Evolutionary conservation across 176 grass and related monocot species (phyloP).

Genomic region (Triticum dicoccoides): DNA sequence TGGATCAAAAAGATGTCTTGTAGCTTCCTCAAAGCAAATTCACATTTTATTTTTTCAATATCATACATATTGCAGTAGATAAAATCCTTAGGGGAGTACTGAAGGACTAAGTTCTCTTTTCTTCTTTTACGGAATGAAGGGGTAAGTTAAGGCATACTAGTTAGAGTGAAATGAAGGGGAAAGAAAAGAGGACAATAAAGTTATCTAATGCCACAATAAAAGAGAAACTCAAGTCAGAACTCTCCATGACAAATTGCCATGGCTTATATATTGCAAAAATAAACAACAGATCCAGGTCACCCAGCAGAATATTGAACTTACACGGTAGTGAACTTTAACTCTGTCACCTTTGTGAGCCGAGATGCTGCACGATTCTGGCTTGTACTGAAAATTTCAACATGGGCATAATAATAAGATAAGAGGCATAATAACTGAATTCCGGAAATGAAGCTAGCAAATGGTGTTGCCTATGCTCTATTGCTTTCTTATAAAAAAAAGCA

Average conservation of each 20-base stretch:
- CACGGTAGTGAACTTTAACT: constrained; percentile 98
- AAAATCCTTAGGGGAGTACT: neutral
- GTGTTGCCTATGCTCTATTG: neutral
- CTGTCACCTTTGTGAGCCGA: constrained; percentile 95
- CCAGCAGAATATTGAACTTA: constrained; percentile 44
- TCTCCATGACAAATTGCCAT: neutral
- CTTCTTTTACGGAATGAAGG: neutral
- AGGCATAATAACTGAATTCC: neutral
- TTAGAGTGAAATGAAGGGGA: neutral
- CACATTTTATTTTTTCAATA: neutral
- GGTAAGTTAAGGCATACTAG: neutral
- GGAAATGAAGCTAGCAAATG: neutral
- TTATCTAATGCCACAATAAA: neutral
- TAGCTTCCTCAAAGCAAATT: neutral
- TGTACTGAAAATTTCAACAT: constrained; percentile 52
- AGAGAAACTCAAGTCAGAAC: neutral
- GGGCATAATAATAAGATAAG: constrained; percentile 1
- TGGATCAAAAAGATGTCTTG: neutral
- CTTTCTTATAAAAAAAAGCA: no score
- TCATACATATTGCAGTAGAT: neutral
- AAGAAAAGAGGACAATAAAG: neutral
- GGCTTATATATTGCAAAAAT: neutral
- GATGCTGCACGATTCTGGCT: constrained; percentile 86
- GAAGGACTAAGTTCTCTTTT: neutral
- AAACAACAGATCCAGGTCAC: neutral